phyloP scores from a whole-genome alignment of 345 rosid genomes.

The Pistacia integerrima region DNA sequence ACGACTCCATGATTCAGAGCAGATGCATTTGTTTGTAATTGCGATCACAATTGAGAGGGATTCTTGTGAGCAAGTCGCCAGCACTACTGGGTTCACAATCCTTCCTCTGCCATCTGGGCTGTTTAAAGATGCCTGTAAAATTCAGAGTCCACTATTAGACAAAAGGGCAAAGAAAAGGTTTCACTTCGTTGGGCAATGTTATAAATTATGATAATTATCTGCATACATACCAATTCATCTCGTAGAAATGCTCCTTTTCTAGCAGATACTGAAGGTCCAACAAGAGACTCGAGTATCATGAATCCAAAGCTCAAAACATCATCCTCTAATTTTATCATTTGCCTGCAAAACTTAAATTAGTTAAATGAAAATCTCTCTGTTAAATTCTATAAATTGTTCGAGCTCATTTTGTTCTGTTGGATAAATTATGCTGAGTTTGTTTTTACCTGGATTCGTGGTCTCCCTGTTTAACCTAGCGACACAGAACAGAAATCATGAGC shows the following conservation, averaged over 20 bases:
- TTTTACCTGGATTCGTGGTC: slow-evolving; percentile 38
- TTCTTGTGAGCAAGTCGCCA: slow-evolving; percentile 42
- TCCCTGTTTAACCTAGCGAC: slow-evolving; percentile 36
- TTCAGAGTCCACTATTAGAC: background rate
- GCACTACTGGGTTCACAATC: slow-evolving; percentile 38
- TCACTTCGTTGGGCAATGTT: background rate
- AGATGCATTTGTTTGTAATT: slow-evolving; percentile 46
- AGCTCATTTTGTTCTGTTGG: background rate
- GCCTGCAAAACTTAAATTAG: slow-evolving; percentile 26
- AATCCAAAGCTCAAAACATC: slow-evolving; percentile 52
- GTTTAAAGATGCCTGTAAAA: slow-evolving; percentile 41
- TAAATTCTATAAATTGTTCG: too few relatives aligned
- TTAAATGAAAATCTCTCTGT: background rate
- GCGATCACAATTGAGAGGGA: slow-evolving; percentile 45
- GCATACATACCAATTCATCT: slow-evolving; percentile 37
- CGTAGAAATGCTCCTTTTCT: slow-evolving; percentile 28
- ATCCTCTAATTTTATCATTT: slow-evolving; percentile 44
- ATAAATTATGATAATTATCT: background rate
- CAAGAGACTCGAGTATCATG: slow-evolving; percentile 44
- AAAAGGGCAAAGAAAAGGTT: background rate
- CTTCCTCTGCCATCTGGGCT: slow-evolving; percentile 32
- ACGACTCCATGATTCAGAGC: slow-evolving; percentile 42
- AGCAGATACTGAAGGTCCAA: slow-evolving; percentile 31
- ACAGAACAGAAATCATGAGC: slow-evolving; percentile 15
- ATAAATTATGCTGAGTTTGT: background rate